These are phyloP conservation scores for Pseudogymnoascus destructans DNA, from an alignment of 2,329 filamentous ascomycete genomes.

Conservation along the genomic window DNA sequence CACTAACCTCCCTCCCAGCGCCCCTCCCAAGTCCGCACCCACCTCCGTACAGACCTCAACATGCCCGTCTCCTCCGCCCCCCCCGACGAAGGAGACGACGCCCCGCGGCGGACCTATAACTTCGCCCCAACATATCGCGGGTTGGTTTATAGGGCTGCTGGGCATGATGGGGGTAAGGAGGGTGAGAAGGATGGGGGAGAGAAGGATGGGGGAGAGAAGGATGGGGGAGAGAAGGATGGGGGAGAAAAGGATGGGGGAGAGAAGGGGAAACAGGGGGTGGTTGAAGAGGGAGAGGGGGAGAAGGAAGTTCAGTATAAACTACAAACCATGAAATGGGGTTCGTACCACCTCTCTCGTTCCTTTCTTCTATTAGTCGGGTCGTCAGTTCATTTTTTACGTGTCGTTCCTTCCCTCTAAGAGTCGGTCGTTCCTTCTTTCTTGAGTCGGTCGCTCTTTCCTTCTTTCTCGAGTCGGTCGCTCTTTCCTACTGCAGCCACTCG, in stretches of 20 bases:
- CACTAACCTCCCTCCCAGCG: conserved; percentile 37
- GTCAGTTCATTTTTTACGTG: background rate
- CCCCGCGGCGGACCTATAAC: conserved; percentile 69
- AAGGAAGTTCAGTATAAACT: conserved; percentile 55
- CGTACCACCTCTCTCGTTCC: conserved; percentile 10
- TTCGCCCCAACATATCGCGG: conserved; percentile 83
- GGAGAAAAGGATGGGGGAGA: conserved; percentile 10
- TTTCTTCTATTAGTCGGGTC: background rate
- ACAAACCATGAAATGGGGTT: conserved; percentile 86
- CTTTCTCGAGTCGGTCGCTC: background rate
- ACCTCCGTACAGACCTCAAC: conserved; percentile 53
- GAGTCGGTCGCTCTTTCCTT: background rate
- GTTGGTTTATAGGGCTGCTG: conserved; percentile 70
- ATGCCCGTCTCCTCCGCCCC: conserved; percentile 63
- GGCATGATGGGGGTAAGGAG: conserved; percentile 42
- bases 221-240: background rate
- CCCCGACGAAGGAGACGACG: conserved; percentile 46
- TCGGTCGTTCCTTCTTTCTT: background rate
- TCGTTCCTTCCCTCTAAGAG: background rate
- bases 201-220: conserved; percentile 10
- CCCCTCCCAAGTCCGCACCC: conserved; percentile 59
- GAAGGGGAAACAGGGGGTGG: conserved; percentile 12
- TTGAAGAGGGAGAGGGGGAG: background rate
- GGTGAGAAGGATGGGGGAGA: conserved; percentile 16
- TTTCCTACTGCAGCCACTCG: background rate